phyloP scores from a whole-genome alignment of 2,329 filamentous ascomycete genomes.

The Rhexocercosporidium sp. region DNA sequence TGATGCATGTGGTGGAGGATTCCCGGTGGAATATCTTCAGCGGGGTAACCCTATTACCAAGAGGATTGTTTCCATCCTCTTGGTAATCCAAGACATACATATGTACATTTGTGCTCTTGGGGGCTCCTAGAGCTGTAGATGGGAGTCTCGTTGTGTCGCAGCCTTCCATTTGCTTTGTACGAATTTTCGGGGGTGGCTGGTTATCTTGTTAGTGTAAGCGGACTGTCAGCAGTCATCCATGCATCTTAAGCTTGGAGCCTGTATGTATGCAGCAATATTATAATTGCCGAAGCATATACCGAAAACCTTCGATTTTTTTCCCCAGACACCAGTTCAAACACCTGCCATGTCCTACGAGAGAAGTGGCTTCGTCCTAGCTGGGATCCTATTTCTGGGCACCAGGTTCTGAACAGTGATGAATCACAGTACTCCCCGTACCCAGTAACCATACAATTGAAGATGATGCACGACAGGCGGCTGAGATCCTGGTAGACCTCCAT shows the following conservation, averaged over 20 bases:
- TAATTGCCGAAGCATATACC: not conserved
- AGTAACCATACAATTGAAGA: not conserved
- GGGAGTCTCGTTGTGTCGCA: no score
- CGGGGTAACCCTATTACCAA: constrained; percentile 17
- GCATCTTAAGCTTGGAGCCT: no score
- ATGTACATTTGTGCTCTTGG: no score
- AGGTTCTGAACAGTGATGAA: not conserved
- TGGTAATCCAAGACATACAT: no score
- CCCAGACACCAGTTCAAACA: not conserved
- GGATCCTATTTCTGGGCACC: not conserved
- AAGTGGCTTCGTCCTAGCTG: not conserved
- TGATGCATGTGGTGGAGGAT: not conserved
- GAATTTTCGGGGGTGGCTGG: no score
- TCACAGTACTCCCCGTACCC: not conserved
- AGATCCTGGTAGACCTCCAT: no score
- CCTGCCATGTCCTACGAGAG: not conserved
- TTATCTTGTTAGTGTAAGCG: no score
- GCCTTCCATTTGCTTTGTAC: no score
- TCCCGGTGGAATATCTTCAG: not conserved
- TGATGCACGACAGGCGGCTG: no score
- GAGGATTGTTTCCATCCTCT: no score
- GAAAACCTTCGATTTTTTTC: not conserved
- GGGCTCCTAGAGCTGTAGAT: no score
- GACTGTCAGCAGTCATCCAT: no score
- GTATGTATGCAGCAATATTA: not conserved